phyloP scores from a whole-genome alignment of 2,329 filamentous ascomycete species.

The Alternaria dauci region DNA sequence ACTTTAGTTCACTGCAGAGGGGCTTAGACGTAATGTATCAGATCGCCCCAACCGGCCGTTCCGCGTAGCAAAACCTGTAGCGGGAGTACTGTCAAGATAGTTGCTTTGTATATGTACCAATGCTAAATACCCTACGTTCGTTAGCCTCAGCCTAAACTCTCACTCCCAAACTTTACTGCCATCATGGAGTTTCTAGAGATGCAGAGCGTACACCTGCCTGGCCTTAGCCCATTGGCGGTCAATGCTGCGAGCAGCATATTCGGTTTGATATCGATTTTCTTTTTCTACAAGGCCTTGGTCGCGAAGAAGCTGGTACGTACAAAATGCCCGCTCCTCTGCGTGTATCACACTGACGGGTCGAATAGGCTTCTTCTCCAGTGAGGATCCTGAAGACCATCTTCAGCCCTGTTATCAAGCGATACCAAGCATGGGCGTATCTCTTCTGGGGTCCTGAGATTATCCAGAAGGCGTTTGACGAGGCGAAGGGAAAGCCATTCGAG shows the following conservation, averaged over 20 bases:
- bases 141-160: conserved; percentile 8
- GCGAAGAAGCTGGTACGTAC: conserved; percentile 16
- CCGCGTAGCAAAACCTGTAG: conserved; percentile 3
- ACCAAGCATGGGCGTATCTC: conserved; percentile 23
- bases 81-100: neutral
- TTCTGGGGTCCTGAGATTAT: conserved; percentile 25
- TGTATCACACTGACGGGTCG: neutral
- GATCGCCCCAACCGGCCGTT: conserved; percentile 4
- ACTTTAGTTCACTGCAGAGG: conserved; percentile 1
- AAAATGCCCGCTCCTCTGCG: neutral
- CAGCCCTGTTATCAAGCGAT: conserved; percentile 16
- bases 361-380: conserved; percentile 10
- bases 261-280: conserved; percentile 21
- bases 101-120: conserved; percentile 15
- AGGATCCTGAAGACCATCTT: conserved; percentile 6
- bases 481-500: conserved; percentile 23
- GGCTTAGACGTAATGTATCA: neutral
- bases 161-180: neutral
- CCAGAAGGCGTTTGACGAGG: conserved; percentile 19
- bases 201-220: conserved; percentile 7
- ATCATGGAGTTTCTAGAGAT: conserved; percentile 14
- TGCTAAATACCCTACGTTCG: neutral
- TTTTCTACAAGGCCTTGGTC: conserved; percentile 21
- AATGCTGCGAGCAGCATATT: conserved; percentile 21
- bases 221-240: conserved; percentile 12